Conservation (phyloP, 2,329 filamentous ascomycete genomes). For the Claviceps quebecensis region DNA sequence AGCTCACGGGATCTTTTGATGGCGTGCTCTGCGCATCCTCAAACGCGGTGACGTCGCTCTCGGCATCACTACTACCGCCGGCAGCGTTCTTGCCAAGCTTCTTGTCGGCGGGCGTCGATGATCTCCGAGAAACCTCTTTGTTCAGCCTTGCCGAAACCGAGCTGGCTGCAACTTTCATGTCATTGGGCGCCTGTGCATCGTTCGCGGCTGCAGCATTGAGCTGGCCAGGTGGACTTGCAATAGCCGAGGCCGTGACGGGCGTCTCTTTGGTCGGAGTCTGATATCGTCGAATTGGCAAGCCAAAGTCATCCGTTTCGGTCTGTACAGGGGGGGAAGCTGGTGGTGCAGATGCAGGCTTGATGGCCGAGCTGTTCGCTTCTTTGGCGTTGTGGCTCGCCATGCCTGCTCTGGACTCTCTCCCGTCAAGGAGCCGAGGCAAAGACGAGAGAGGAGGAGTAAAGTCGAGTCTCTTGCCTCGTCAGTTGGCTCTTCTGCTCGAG, state of each 20-base stretch:
- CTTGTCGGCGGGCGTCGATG: not conserved
- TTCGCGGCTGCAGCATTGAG: not conserved
- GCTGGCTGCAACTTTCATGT: not conserved
- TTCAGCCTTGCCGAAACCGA: not conserved
- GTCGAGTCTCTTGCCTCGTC: not conserved
- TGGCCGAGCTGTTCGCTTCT: slow-evolving; percentile 9
- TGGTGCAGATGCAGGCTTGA: slow-evolving; percentile 8
- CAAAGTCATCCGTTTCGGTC: slow-evolving; percentile 54
- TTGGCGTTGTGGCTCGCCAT: slow-evolving; percentile 13
- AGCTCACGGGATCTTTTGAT: not conserved
- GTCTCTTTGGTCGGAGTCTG: slow-evolving; percentile 17
- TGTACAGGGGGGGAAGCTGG: slow-evolving; percentile 10
- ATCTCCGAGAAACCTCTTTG: not conserved
- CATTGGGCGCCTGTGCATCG: not conserved
- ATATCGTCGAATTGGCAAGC: slow-evolving; percentile 46
- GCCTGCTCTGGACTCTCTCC: slow-evolving; percentile 5
- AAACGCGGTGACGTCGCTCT: slow-evolving; percentile 23
- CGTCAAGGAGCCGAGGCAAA: slow-evolving; percentile 2
- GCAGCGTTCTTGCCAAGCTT: not conserved
- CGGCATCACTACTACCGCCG: slow-evolving; percentile 14
- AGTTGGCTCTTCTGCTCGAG: slow-evolving; percentile 8
- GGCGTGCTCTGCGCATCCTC: slow-evolving; percentile 21
- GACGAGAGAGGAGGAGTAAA: slow-evolving; percentile 4
- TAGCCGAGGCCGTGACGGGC: slow-evolving; percentile 7
- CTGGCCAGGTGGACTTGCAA: not conserved